These are phyloP conservation scores for Pichia inconspicua DNA, from an alignment of 1,139 yeast genomes.

Conservation along the genomic window DNA sequence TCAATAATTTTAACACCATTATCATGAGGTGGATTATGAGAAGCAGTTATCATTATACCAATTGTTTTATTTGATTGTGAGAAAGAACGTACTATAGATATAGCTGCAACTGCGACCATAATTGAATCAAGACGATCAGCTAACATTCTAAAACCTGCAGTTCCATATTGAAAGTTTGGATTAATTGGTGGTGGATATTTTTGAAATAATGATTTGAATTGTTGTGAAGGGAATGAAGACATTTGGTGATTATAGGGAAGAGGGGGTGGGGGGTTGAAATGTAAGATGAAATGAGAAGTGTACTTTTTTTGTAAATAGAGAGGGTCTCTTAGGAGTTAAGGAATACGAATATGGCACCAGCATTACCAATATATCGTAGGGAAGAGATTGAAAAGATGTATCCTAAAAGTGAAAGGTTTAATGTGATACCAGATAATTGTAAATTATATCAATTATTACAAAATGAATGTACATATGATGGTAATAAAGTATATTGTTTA, in stretches of 20 bases:
- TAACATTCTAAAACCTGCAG: constrained; percentile 90
- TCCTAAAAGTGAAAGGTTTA: constrained; percentile 10
- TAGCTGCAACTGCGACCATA: constrained; percentile 73
- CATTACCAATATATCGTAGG: constrained; percentile 26
- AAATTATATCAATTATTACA: constrained; percentile 24
- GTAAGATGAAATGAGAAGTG: neutral
- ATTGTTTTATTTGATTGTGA: constrained; percentile 58
- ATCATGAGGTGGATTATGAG: constrained; percentile 92
- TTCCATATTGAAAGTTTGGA: constrained; percentile 63
- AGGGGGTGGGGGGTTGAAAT: neutral
- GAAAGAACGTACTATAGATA: constrained; percentile 78
- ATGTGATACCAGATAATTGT: constrained; percentile 18
- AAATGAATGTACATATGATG: constrained; percentile 30
- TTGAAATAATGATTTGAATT: constrained; percentile 31
- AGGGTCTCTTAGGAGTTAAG: too few species aligned
- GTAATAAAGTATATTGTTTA: constrained; percentile 26
- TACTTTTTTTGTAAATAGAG: too few species aligned
- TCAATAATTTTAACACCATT: constrained; percentile 96
- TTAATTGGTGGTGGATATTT: constrained; percentile 41
- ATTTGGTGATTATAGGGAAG: too few species aligned
- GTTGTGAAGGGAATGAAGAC: constrained; percentile 18
- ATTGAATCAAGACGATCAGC: constrained; percentile 72
- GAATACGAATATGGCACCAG: constrained; percentile 24
- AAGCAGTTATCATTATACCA: constrained; percentile 94
- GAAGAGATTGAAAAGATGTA: constrained; percentile 22